These are phyloP conservation scores for Cronartium quercuum DNA, from an alignment of 1,284 basidiomycete species.

Conservation along the genomic window DNA sequence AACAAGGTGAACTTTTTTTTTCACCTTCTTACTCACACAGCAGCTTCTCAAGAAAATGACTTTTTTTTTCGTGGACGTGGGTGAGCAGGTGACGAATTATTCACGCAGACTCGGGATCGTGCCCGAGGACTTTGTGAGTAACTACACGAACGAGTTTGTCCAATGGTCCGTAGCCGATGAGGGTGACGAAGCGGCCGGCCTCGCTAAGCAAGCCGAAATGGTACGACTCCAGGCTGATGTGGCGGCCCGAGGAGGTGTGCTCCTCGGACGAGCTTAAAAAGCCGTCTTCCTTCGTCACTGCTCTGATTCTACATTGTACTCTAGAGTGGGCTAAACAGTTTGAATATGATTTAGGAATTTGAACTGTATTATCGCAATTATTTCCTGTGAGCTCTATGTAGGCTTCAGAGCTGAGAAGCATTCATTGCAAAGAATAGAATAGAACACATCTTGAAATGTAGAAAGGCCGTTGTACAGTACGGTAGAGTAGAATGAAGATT, in stretches of 20 bases:
- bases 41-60: background rate
- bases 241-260: conserved; percentile 27
- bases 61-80: conserved; percentile 36
- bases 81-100: conserved; percentile 49
- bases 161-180: conserved; percentile 33
- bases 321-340: too few species aligned
- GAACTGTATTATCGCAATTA: too few species aligned
- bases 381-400: too few species aligned
- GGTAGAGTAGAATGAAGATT: too few species aligned
- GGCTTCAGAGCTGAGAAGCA: too few species aligned
- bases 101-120: conserved; percentile 51
- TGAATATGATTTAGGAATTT: too few species aligned
- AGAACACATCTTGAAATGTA: too few species aligned
- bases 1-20: conserved; percentile 41
- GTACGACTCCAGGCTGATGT: conserved; percentile 27
- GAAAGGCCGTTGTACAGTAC: too few species aligned
- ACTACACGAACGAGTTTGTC: conserved; percentile 49
- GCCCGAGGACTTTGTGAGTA: conserved; percentile 47
- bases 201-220: conserved; percentile 37
- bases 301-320: too few species aligned
- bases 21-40: background rate
- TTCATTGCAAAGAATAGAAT: too few species aligned
- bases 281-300: too few species aligned
- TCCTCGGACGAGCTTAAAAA: conserved; percentile 11
- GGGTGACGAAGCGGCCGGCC: conserved; percentile 29